Evolutionary conservation across 176 grass and related monocot genomes (phyloP), one percentile per base, ranked within the genome.

Genomic region (Hordeum vulgare): DNA sequence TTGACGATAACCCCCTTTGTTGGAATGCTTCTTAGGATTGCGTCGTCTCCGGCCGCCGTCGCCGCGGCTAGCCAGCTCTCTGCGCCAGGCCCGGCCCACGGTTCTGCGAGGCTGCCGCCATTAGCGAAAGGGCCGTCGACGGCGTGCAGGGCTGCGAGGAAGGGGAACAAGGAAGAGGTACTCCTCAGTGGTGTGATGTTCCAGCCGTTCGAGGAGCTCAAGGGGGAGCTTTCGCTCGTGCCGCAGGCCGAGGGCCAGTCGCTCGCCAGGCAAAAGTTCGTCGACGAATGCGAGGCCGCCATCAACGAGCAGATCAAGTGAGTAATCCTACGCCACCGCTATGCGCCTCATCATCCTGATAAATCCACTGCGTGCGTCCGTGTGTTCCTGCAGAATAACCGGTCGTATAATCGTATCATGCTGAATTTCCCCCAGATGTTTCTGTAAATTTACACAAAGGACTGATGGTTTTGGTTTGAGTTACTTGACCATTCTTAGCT

Each of bases 261-360:
- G 11, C 86, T 97, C 25, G 94, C 91, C 0, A 80, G 92, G 20
- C 89, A 94, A 18, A 94, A 91, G 84, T 93, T 81, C 73, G 77
- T 73, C 42, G 89, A 86, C 26, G 86, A 91, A 0, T 91, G 86
- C 28, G 88, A 96, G 88, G 94, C 88, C 5, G 86, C 91, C 7
- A 77, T 97, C 75, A 97, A 97, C 80, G 77, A 87, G 71, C 94
- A 93, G 91, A 97, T 97, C 86, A 97, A 93, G 94, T 93, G 20
- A 25, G 74, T 41, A 65, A 31, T 33, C 28, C 49, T 5, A 8
- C 17, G 3, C 49, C 17, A 53, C 2, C 49, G 49, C 49, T 53
- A 7, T 53, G 15, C 49, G 49, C 17, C 49, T 53, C 49, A 20
- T 53, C 49, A 53, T 53, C 49, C 49, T 20, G 49, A 53, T 49